phyloP scores from a whole-genome alignment of 495 filamentous ascomycete genomes.

The Podospora didyma region DNA sequence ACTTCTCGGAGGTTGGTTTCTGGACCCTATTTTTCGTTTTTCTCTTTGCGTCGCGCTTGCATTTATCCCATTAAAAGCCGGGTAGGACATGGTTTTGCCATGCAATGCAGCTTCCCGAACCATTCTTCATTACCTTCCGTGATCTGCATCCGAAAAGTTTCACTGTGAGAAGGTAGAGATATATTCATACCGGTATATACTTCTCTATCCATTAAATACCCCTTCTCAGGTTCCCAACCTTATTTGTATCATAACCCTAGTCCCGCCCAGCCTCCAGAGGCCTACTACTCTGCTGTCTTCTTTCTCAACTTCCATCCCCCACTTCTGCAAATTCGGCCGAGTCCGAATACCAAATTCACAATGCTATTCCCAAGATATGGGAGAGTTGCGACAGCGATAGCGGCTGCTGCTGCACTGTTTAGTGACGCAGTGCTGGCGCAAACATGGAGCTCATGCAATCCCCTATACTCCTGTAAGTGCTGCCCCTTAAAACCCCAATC shows the following conservation, averaged over 20 bases:
- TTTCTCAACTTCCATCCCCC: not conserved
- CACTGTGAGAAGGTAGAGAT: not conserved
- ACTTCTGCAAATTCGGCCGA: not conserved
- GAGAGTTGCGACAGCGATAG: constrained; percentile 15
- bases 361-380: constrained; percentile 17
- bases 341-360: not conserved
- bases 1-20: constrained; percentile 11
- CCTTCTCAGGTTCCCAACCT: not conserved
- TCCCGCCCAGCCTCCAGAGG: not conserved
- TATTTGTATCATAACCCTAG: not conserved
- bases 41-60: not conserved
- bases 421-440: constrained; percentile 18
- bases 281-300: not conserved
- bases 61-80: constrained; percentile 15
- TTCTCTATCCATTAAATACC: not conserved
- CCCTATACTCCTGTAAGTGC: constrained; percentile 22
- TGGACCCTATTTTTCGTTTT: not conserved
- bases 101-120: not conserved
- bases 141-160: not conserved
- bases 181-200: no score
- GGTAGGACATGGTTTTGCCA: not conserved
- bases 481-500: not conserved
- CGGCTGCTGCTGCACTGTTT: constrained; percentile 11
- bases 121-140: not conserved
- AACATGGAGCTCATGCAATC: constrained; percentile 34